Base-by-base conservation (phyloP, 1,139 yeast genomes). In the Scheffersomyces titani region DNA sequence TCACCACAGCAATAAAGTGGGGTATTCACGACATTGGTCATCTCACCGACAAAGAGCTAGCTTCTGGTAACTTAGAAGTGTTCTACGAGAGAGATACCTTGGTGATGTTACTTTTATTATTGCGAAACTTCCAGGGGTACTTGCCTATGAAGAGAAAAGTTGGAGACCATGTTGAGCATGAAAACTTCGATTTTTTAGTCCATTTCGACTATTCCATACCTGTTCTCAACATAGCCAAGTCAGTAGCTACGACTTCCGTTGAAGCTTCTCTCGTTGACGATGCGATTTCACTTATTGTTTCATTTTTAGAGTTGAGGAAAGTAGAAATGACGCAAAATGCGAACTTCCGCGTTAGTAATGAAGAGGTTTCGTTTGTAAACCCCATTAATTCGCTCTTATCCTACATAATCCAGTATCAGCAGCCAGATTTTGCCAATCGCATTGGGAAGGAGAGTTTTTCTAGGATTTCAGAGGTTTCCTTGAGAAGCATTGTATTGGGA, bases 151-250 rank as follows among this genome's bases (percentile, higher is more conserved):
- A 70, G 54, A 78, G 92, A 58, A 87, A 87, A 62, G 77, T 77
- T 52, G 94, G 92, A 18, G 89, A 86, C 6, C 94, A 89, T 71
- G 90, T 88, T 20, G 83, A 83, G 55, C 75, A 75, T 53, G 92
- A 88, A 64, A 73, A 77, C 48, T 72, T 75, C 50, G 81, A 80
- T 58, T 86, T 77, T 65, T 75, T 75, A n/a, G 70, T 79, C 6
- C 87, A 83, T 64, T 68, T 77, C 54, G 80, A 78, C 56, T 79
- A 77, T 55, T 81, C 86, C 0, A 71, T 80, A 1, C 80, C 83
- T 3, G 65, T 86, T 11, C 75, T 84, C 52, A 76, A 74, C 19
- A 73, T 86, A 5, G 76, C 84, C 2, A 77, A 77, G 59, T 68
- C 74, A 18, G 65, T 85, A 11, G 83, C 84, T 1, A 73, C 75